These are phyloP conservation scores for Fusarium austroafricanum DNA, from an alignment of 2,329 filamentous ascomycete genomes.

Conservation along the genomic window DNA sequence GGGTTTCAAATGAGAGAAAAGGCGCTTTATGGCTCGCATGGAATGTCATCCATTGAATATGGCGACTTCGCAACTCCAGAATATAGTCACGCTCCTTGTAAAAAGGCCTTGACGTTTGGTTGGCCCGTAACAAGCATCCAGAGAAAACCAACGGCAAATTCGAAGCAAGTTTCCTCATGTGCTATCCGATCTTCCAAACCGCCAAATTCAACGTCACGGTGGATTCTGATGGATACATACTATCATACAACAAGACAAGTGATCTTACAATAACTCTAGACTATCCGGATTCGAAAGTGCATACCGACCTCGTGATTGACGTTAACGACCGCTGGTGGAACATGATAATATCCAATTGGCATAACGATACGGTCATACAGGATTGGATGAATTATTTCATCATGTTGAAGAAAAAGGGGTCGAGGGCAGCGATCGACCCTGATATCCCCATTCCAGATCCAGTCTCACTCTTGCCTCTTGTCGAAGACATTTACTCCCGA, in stretches of 20 bases:
- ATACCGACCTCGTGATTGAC: too few relatives aligned
- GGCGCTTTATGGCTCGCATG: too few relatives aligned
- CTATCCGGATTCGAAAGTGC: conserved; percentile 12
- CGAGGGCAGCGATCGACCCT: too few relatives aligned
- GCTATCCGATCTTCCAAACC: conserved; percentile 46
- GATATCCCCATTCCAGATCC: conserved; percentile 35
- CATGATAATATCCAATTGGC: conserved; percentile 50
- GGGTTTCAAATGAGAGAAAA: too few relatives aligned
- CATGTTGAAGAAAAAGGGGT: too few relatives aligned
- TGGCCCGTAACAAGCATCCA: too few relatives aligned
- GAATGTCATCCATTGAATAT: too few relatives aligned
- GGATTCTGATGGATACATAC: conserved; percentile 42
- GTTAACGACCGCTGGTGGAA: too few relatives aligned
- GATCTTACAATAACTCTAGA: conserved; percentile 27
- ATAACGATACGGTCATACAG: conserved; percentile 58
- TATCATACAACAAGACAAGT: conserved; percentile 28
- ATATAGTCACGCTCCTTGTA: too few relatives aligned
- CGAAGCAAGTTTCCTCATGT: conserved; percentile 39
- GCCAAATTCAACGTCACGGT: conserved; percentile 52
- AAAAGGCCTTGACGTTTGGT: too few relatives aligned
- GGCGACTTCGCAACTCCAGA: too few relatives aligned
- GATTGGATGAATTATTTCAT: conserved; percentile 56
- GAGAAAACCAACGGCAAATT: conserved; percentile 25
- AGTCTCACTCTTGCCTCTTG: conserved; percentile 4
- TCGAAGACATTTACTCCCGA: conserved; percentile 44